phyloP scores from a whole-genome alignment of 1,284 basidiomycete species.

The Garcileccinum viscosum region DNA sequence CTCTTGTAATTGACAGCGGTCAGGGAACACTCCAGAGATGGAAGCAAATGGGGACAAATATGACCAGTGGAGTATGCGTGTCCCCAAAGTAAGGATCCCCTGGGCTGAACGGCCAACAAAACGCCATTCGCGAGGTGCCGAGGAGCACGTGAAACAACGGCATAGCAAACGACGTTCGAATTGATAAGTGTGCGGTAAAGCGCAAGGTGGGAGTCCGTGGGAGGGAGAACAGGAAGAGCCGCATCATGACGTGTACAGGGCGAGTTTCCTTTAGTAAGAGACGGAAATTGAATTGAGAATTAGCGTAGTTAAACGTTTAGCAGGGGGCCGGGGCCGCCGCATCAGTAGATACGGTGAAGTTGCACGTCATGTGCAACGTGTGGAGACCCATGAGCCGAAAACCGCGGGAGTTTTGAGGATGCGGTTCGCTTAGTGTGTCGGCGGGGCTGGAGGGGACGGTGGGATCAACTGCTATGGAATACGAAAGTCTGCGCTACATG shows the following conservation, averaged over 20 bases:
- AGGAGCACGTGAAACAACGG: slow-evolving; percentile 34
- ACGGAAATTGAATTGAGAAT: slow-evolving; percentile 37
- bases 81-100: slow-evolving; percentile 20
- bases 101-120: slow-evolving; percentile 9
- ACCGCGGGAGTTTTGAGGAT: slow-evolving; percentile 7
- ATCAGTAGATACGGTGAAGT: slow-evolving; percentile 4
- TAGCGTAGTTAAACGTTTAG: slow-evolving; percentile 43
- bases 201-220: slow-evolving; percentile 8
- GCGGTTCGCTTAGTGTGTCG: not conserved
- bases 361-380: slow-evolving; percentile 8
- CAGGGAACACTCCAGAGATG: slow-evolving; percentile 19
- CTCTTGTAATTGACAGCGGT: slow-evolving; percentile 19
- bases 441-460: not conserved
- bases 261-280: slow-evolving; percentile 26
- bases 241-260: slow-evolving; percentile 33
- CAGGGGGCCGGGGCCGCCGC: slow-evolving; percentile 21
- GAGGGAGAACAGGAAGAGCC: slow-evolving; percentile 4
- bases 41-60: slow-evolving; percentile 28
- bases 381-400: slow-evolving; percentile 1
- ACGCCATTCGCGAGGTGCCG: slow-evolving; percentile 36
- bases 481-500: not conserved
- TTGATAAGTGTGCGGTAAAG: slow-evolving; percentile 6
- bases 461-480: slow-evolving; percentile 15
- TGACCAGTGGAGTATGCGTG: slow-evolving; percentile 21
- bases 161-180: slow-evolving; percentile 6